Evolutionary conservation across 1,284 basidiomycete species (phyloP).

Genomic region (Retiboletus flavoniger): DNA sequence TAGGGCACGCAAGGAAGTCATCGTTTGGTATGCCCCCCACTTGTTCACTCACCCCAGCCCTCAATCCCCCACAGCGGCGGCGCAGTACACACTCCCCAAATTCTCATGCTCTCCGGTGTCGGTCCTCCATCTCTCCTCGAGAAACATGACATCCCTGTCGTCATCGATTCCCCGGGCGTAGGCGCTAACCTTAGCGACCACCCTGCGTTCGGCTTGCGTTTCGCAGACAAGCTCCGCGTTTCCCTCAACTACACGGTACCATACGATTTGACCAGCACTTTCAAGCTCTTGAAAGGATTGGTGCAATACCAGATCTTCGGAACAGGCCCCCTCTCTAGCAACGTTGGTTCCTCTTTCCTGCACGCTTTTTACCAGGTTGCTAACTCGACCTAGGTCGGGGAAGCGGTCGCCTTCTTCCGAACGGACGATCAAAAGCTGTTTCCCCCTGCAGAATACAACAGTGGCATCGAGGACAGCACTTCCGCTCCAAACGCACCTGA

Average conservation of each 20-base stretch:
- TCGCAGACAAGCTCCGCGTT: slow-evolving; percentile 49
- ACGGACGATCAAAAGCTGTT: slow-evolving; percentile 55
- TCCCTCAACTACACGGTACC: slow-evolving; percentile 44
- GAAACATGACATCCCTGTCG: slow-evolving; percentile 47
- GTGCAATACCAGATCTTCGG: slow-evolving; percentile 45
- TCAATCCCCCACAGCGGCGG: slow-evolving; percentile 47
- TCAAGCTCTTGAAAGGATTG: slow-evolving; percentile 38
- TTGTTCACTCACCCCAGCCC: not conserved
- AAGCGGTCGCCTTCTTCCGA: slow-evolving; percentile 57
- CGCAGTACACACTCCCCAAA: slow-evolving; percentile 62
- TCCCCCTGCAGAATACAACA: slow-evolving; percentile 40
- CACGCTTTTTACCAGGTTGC: not conserved
- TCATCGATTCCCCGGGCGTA: slow-evolving; percentile 58
- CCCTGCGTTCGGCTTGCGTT: slow-evolving; percentile 45
- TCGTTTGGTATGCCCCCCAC: slow-evolving; percentile 49
- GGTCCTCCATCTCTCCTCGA: slow-evolving; percentile 57
- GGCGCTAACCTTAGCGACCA: slow-evolving; percentile 63
- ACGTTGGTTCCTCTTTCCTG: slow-evolving; percentile 41
- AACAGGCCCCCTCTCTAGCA: slow-evolving; percentile 51
- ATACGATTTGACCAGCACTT: slow-evolving; percentile 33
- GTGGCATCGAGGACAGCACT: slow-evolving; percentile 49
- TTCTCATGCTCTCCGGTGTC: slow-evolving; percentile 70
- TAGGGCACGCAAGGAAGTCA: slow-evolving; percentile 55
- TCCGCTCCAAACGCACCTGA: slow-evolving; percentile 59
- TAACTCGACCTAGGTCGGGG: slow-evolving; percentile 45